Evolutionary conservation across 768 basidiomycete species (phyloP).

Genomic region (Mycena indigotica): DNA sequence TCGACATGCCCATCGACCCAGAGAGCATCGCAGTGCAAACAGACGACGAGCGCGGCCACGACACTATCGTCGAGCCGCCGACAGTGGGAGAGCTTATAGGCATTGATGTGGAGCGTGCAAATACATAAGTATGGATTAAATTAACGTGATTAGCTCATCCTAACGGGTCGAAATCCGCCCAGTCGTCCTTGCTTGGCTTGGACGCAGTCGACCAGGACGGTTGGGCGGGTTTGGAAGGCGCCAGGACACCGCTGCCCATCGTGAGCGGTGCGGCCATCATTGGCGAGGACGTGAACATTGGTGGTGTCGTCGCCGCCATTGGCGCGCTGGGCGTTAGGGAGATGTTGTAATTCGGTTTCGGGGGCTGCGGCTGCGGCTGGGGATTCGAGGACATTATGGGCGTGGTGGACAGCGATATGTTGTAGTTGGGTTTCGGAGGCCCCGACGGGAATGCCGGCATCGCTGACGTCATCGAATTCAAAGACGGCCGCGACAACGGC

Average conservation of each 20-base stretch:
- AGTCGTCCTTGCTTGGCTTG: slow-evolving; percentile 63
- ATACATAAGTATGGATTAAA: slow-evolving; percentile 13
- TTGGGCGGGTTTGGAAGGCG: slow-evolving; percentile 65
- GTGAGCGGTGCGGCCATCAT: slow-evolving; percentile 27
- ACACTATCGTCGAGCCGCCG: slow-evolving; percentile 58
- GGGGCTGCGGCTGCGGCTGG: slow-evolving; percentile 21
- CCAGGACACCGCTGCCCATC: slow-evolving; percentile 53
- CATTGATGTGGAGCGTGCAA: slow-evolving; percentile 48
- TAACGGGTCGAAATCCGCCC: slow-evolving; percentile 84
- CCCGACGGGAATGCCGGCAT: slow-evolving; percentile 9
- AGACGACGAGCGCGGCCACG: slow-evolving; percentile 33
- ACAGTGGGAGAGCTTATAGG: slow-evolving; percentile 47
- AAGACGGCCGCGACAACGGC: slow-evolving; percentile 20
- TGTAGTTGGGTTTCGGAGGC: slow-evolving; percentile 30
- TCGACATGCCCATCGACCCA: slow-evolving; percentile 46
- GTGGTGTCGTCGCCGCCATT: slow-evolving; percentile 27
- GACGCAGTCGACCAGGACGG: slow-evolving; percentile 49
- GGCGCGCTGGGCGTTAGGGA: slow-evolving; percentile 35
- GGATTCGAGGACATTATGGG: slow-evolving; percentile 7
- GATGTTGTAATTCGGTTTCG: slow-evolving; percentile 63
- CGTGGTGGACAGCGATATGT: slow-evolving; percentile 27
- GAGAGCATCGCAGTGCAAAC: slow-evolving; percentile 38
- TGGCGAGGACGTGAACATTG: slow-evolving; percentile 29
- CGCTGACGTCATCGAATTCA: slow-evolving; percentile 2
- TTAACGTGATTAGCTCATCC: slow-evolving; percentile 36